These are phyloP conservation scores for Limnomonas spitsbergensis DNA, from an alignment of 139 green algal genomes.

Conservation along the genomic window DNA sequence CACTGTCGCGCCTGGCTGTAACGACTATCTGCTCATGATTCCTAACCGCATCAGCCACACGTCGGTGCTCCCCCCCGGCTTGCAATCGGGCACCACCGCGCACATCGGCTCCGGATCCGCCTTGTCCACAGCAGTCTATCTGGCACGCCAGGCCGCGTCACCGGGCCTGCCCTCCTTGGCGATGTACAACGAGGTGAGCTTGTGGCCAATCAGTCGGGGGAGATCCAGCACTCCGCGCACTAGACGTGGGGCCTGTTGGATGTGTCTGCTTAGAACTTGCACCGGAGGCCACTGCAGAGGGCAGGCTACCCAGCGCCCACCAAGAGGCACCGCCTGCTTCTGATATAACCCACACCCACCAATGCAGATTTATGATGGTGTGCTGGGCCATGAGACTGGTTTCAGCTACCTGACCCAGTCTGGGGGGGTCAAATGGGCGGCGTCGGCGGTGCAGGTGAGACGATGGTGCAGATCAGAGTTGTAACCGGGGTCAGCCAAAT, in stretches of 20 bases:
- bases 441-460: no score
- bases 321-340: no score
- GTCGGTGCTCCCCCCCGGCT: background rate
- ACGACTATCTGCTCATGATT: background rate
- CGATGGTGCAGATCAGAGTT: no score
- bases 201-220: no score
- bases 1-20: background rate
- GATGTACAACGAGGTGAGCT: background rate
- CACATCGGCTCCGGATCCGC: background rate
- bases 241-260: no score
- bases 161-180: background rate
- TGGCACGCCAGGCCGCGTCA: background rate
- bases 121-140: background rate
- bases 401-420: background rate
- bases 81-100: background rate
- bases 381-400: background rate
- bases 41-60: background rate
- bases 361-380: background rate
- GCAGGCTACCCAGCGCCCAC: no score
- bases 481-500: no score
- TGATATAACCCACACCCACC: no score
- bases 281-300: no score
- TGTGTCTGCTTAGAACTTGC: no score
- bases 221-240: no score
- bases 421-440: background rate